Conservation (phyloP, 2,329 filamentous ascomycete species). For the Aspergillus costaricaensis region DNA sequence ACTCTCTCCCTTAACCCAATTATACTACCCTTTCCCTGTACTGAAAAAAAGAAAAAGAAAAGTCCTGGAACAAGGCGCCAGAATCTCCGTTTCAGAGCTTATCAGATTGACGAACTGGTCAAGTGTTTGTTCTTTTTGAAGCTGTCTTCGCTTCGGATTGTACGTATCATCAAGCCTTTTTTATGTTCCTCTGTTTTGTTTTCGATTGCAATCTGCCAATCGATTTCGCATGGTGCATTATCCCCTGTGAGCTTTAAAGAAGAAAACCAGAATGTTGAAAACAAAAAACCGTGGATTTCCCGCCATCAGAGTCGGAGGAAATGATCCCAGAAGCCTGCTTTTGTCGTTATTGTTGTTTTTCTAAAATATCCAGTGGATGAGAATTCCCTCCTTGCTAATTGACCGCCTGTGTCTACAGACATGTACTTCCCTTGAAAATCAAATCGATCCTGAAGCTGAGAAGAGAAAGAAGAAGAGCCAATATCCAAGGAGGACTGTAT, state of each 20-base stretch:
- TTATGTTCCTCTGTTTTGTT: conserved; percentile 5
- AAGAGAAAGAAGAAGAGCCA: conserved; percentile 10
- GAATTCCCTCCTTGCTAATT: conserved; percentile 42
- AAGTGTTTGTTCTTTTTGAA: conserved; percentile 28
- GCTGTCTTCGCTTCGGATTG: conserved; percentile 38
- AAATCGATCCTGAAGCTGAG: conserved; percentile 29
- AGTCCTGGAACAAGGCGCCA: conserved; percentile 19
- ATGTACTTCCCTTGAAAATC: conserved; percentile 46
- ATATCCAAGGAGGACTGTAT: conserved; percentile 37
- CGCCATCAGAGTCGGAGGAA: too few relatives aligned
- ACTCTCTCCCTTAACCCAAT: conserved; percentile 14
- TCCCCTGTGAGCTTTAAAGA: conserved; percentile 3
- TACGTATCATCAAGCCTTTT: conserved; percentile 42
- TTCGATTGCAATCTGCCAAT: conserved; percentile 20
- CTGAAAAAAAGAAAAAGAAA: conserved; percentile 19
- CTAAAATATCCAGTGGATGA: conserved; percentile 14
- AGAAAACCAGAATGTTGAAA: not conserved
- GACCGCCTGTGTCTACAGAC: conserved; percentile 40
- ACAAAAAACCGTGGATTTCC: not conserved
- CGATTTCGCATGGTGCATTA: not conserved
- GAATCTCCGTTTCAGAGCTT: conserved; percentile 22
- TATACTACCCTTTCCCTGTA: conserved; percentile 27
- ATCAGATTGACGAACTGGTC: conserved; percentile 20
- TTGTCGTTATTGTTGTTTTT: conserved; percentile 7
- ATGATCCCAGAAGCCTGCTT: not conserved